phyloP scores from a whole-genome alignment of 306 rosid species.

The Quercus gilva region DNA sequence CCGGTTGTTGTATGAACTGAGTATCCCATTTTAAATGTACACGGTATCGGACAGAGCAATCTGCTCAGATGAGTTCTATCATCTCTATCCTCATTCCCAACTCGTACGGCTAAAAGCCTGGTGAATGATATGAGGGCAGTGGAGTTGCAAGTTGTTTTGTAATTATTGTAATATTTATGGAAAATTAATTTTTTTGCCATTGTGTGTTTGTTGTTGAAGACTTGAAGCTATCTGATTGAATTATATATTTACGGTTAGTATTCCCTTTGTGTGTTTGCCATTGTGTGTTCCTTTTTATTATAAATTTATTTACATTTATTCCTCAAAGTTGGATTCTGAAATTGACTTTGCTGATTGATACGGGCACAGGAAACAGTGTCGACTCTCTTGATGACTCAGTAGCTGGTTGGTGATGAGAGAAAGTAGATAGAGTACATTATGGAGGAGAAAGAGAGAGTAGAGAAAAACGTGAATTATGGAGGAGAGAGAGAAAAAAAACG shows the following conservation, averaged over 20 bases:
- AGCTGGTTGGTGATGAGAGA: no score
- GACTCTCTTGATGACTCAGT: neutral
- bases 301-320: neutral
- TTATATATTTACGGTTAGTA: neutral
- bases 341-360: constrained; percentile 14
- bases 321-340: constrained; percentile 1
- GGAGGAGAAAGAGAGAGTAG: no score
- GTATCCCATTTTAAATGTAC: neutral
- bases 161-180: neutral
- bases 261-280: neutral
- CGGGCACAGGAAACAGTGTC: constrained; percentile 23
- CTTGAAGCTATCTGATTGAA: neutral
- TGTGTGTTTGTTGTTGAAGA: neutral
- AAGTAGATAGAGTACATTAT: no score
- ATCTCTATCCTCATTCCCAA: neutral
- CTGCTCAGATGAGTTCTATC: neutral
- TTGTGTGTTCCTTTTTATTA: neutral
- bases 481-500: no score
- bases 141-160: neutral
- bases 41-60: neutral
- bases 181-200: neutral
- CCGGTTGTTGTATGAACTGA: neutral
- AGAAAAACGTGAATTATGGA: no score
- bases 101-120: neutral
- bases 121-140: neutral